Percentiles rank a stretch among this genome's conserved stretches.
Evolutionary conservation across 345 rosid species (phyloP).

Genomic region (Salix udensis): DNA sequence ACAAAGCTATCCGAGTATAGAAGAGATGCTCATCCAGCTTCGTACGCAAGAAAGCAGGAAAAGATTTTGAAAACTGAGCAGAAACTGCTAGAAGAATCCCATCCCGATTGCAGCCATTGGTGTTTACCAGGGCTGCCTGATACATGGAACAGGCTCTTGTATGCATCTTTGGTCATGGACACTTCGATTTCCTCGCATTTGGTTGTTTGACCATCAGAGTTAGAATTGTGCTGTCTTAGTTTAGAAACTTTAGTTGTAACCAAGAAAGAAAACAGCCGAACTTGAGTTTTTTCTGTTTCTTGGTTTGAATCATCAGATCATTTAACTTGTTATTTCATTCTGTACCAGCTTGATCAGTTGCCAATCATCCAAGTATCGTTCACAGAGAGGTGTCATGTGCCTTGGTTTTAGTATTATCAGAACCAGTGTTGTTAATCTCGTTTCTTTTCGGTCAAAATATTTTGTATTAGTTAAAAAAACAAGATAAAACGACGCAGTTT

Average conservation of each 20-base stretch:
- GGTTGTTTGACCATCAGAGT: background rate
- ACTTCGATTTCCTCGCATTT: background rate
- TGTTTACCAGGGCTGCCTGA: conserved; percentile 64
- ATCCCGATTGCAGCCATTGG: conserved; percentile 60
- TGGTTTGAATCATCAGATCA: background rate
- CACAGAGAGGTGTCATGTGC: background rate
- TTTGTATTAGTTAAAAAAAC: no score
- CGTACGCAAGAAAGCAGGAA: conserved; percentile 32
- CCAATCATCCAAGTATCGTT: background rate
- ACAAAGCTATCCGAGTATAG: conserved; percentile 39
- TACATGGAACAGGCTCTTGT: conserved; percentile 49
- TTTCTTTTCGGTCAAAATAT: no score
- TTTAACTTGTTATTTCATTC: background rate
- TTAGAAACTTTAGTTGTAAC: no score
- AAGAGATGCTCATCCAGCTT: conserved; percentile 45
- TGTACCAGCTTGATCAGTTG: background rate
- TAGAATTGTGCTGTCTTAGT: background rate
- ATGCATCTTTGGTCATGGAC: conserved; percentile 33
- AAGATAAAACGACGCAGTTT: no score
- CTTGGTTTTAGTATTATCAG: no score
- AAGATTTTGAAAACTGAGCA: conserved; percentile 7
- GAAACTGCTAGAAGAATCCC: conserved; percentile 12
- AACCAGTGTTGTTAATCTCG: no score
- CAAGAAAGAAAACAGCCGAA: no score
- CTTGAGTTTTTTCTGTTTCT: no score